Base-by-base conservation (phyloP, 495 filamentous ascomycete genomes). In the Beverwykella pulmonaria region DNA sequence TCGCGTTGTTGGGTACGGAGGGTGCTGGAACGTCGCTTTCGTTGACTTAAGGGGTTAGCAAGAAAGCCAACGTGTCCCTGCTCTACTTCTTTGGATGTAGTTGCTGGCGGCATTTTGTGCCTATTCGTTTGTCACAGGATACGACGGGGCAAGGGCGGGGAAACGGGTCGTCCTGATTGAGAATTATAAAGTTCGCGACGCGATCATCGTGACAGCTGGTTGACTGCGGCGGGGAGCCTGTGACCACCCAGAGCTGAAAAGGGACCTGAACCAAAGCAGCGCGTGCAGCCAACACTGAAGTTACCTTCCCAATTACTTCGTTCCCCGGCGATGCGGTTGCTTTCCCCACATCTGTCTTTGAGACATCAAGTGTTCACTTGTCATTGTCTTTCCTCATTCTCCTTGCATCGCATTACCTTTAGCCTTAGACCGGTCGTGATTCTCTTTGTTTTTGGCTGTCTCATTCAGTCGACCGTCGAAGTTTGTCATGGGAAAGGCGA, bases 281-380 rank as follows among this genome's bases (percentile, higher is more conserved):
- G 56, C 41, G 56, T 59, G 56, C 56, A 17, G 8, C 34, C 2
- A 44, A 15, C 19, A 20, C 56, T 41, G 10, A 27, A 17, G 4
- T 20, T 27, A 47, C 56, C 56, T 47, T 59, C 54, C 52, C 27
- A n/a, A 55, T 19, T 19, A 3, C 2, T 39, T 44, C 39, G 39
- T 10, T 10, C 8, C 15, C 8, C 39, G 12, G 30, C 4, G 30
- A 12, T 34, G 12, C 30, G 5, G 30, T 12, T 34, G 30, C 30
- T 12, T 34, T 34, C 30, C 30, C 30, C 30, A 14, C 39, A 44
- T n/a, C 17, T 44, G 17, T 12, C 39, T 44, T 3, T 10, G 39
- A 44, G 39, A n/a, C 30, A 5, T 34, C 30, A 4, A 34, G 12
- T 34, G 5, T 5, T 12, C 30, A 34, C 4, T 34, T 12, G 4